These are phyloP conservation scores for Euphrasia arctica DNA, from an alignment of 305 asterid species.

Conservation along the genomic window DNA sequence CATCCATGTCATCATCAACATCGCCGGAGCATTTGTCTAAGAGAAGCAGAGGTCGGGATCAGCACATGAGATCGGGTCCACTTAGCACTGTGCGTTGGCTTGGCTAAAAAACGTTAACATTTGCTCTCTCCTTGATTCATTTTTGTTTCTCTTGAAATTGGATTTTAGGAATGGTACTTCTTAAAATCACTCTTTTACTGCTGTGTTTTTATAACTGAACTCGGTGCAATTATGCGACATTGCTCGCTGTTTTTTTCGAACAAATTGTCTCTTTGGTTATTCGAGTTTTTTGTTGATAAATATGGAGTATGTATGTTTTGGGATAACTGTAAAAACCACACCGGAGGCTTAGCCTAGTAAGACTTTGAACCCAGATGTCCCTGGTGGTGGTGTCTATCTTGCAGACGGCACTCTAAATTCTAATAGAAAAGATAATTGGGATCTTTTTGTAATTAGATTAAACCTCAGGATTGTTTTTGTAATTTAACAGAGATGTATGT, in stretches of 20 bases:
- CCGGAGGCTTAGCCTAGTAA: too few relatives aligned
- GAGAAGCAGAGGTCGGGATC: conserved; percentile 47
- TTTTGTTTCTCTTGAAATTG: conserved; percentile 14
- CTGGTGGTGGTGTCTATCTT: too few relatives aligned
- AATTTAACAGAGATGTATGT: neutral
- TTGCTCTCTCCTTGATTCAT: conserved; percentile 24
- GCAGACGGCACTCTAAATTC: conserved; percentile 9
- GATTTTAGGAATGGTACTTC: conserved; percentile 36
- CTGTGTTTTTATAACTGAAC: conserved; percentile 17
- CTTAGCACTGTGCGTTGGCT: conserved; percentile 22
- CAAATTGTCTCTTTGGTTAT: too few relatives aligned
- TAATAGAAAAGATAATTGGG: conserved; percentile 4
- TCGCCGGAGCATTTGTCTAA: conserved; percentile 49
- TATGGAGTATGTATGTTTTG: neutral
- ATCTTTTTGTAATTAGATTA: neutral
- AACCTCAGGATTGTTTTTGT: neutral
- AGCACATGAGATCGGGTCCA: conserved; percentile 34
- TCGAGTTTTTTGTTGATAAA: too few relatives aligned
- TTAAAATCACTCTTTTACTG: conserved; percentile 26
- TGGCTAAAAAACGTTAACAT: conserved; percentile 30
- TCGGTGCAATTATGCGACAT: too few relatives aligned
- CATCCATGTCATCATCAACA: conserved; percentile 36
- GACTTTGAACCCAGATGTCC: too few relatives aligned
- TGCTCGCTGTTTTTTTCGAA: too few relatives aligned
- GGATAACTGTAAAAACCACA: too few relatives aligned